Percentiles rank a stretch among this genome's conserved stretches.
Evolutionary conservation across 495 filamentous ascomycete genomes (phyloP).

Genomic region (Daldinia childiae): DNA sequence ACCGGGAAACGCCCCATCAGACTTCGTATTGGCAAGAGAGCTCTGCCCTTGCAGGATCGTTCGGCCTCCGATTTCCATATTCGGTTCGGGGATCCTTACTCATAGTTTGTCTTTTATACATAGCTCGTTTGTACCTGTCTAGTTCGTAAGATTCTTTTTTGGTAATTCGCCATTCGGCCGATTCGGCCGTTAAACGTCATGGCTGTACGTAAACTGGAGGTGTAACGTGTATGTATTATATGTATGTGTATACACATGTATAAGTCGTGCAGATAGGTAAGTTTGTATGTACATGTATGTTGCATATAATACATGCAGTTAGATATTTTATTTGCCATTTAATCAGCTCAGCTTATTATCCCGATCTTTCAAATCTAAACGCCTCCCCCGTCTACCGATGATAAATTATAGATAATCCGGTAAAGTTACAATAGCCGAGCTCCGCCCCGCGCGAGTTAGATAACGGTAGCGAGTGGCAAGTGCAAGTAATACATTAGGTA

Average conservation of each 20-base stretch:
- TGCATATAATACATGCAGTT: neutral
- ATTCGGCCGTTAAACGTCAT: neutral
- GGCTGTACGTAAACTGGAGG: neutral
- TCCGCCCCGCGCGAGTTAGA: neutral
- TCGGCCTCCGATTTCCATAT: constrained; percentile 29
- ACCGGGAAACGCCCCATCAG: constrained; percentile 12
- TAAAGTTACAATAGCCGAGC: neutral
- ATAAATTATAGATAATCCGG: neutral
- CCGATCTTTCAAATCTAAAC: neutral
- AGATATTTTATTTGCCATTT: neutral
- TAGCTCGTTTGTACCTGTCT: neutral
- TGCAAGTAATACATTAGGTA: neutral
- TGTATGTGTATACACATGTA: neutral
- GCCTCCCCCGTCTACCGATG: neutral
- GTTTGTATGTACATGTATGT: neutral
- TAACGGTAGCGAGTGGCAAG: constrained; percentile 1
- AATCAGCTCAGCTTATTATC: neutral
- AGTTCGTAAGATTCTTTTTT: constrained; percentile 19
- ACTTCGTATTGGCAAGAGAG: constrained; percentile 19
- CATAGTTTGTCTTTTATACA: neutral
- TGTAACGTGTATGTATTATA: constrained; percentile 5
- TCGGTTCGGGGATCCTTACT: constrained; percentile 7
- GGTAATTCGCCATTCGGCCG: neutral
- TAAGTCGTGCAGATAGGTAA: neutral
- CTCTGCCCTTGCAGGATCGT: constrained; percentile 40